These are phyloP conservation scores for Prunus davidiana DNA, from an alignment of 306 rosid species.

Conservation along the genomic window DNA sequence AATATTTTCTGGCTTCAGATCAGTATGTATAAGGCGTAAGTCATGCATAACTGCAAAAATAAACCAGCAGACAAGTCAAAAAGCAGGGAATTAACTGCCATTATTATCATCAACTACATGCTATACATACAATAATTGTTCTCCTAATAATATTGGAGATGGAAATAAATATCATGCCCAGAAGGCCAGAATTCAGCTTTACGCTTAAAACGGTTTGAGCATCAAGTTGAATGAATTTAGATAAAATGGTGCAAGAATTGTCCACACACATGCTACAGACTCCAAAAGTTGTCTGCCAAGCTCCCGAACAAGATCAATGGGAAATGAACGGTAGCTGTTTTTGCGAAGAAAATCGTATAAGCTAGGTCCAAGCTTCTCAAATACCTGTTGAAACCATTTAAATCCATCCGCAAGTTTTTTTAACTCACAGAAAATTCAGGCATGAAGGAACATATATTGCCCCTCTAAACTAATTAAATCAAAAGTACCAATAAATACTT, in stretches of 20 bases:
- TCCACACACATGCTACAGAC: slow-evolving; percentile 95
- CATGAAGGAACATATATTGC: slow-evolving; percentile 46
- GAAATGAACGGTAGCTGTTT: slow-evolving; percentile 87
- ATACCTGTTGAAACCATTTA: slow-evolving; percentile 84
- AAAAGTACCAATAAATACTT: slow-evolving; percentile 68
- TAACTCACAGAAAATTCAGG: slow-evolving; percentile 73
- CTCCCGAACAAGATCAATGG: slow-evolving; percentile 93
- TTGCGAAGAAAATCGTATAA: slow-evolving; percentile 90
- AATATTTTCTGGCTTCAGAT: slow-evolving; percentile 67
- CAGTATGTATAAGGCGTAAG: slow-evolving; percentile 73
- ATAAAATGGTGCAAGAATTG: slow-evolving; percentile 61
- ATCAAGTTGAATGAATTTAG: slow-evolving; percentile 26
- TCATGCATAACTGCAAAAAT: slow-evolving; percentile 74
- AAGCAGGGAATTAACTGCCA: slow-evolving; percentile 10
- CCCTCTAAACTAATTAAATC: slow-evolving; percentile 58
- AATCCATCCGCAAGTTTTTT: slow-evolving; percentile 76
- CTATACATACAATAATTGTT: slow-evolving; percentile 11
- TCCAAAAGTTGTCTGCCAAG: slow-evolving; percentile 90
- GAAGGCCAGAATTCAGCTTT: slow-evolving; percentile 22
- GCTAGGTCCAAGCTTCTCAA: slow-evolving; percentile 97
- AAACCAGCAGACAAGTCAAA: slow-evolving; percentile 17
- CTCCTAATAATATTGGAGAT: slow-evolving; percentile 1
- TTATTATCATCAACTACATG: background rate
- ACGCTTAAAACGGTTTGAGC: slow-evolving; percentile 16
- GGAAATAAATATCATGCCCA: slow-evolving; percentile 17